A percentile compares a stretch with the other conserved stretches of the same genome.
Evolutionary conservation across 164 flowering plant species (phyloP).

Genomic region (Taxillus chinensis): DNA sequence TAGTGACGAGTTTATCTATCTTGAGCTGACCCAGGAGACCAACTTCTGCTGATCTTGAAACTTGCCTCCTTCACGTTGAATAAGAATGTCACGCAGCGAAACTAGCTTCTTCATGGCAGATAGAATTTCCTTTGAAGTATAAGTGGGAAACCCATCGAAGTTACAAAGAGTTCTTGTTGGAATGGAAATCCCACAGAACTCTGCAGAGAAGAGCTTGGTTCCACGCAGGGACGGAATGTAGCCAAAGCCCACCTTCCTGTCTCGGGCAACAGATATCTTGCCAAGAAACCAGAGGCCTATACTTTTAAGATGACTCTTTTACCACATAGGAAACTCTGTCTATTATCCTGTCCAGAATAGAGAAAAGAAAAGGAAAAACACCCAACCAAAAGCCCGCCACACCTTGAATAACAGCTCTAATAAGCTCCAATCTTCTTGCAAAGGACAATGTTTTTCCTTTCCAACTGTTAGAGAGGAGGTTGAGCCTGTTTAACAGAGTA

Average conservation of each 20-base stretch:
- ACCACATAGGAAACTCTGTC: neutral
- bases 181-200: neutral
- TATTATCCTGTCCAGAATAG: too few species aligned
- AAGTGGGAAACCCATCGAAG: neutral
- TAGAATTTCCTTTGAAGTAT: neutral
- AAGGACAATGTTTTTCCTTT: too few species aligned
- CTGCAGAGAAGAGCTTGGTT: neutral
- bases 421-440: neutral
- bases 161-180: neutral
- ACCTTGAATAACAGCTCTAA: neutral
- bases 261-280: neutral
- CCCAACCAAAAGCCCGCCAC: neutral
- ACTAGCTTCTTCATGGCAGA: too few species aligned
- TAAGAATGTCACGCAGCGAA: too few species aligned
- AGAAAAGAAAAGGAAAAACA: neutral
- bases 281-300: neutral
- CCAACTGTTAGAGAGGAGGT: neutral
- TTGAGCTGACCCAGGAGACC: too few species aligned
- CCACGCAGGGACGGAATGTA: neutral
- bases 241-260: neutral
- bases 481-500: neutral
- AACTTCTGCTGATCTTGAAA: too few species aligned
- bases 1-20: too few species aligned
- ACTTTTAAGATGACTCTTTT: too few species aligned
- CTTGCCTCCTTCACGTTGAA: too few species aligned